These are phyloP conservation scores for Candida corydali DNA, from an alignment of 805 yeast genomes.

Conservation along the genomic window DNA sequence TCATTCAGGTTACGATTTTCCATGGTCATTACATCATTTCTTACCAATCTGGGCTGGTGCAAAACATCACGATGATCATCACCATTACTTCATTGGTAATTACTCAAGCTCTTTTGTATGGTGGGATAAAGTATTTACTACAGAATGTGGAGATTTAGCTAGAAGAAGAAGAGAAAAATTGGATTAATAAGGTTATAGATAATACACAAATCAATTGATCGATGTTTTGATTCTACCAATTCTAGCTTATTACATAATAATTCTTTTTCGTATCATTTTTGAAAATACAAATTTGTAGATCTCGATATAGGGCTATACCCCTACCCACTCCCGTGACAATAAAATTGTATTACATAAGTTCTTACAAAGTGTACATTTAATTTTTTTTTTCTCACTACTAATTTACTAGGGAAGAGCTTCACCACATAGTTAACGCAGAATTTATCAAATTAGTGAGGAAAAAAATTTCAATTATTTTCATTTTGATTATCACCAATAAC, in stretches of 20 bases:
- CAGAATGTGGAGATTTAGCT: constrained; percentile 87
- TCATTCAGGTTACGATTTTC: constrained; percentile 97
- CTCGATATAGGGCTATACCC: constrained; percentile 5
- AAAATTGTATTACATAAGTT: background rate
- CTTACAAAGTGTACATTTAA: constrained; percentile 1
- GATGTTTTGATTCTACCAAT: too few species aligned
- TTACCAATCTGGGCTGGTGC: constrained; percentile 98
- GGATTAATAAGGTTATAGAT: too few species aligned
- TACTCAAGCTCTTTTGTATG: constrained; percentile 93
- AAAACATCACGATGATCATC: constrained; percentile 96
- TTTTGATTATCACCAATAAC: constrained; percentile 4
- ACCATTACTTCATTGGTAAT: constrained; percentile 92
- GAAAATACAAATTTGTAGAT: too few species aligned
- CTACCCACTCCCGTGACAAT: background rate
- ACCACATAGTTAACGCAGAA: background rate
- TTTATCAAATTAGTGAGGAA: background rate
- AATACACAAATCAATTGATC: too few species aligned
- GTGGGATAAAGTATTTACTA: constrained; percentile 86
- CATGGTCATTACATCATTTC: constrained; percentile 90
- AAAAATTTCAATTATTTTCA: constrained; percentile 1
- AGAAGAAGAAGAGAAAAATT: constrained; percentile 67
- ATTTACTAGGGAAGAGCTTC: background rate
- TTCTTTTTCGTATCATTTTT: too few species aligned
- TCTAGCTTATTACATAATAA: too few species aligned
- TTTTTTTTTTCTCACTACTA: too few species aligned